Conservation (phyloP, 225 moss, liverwort and hornwort species). For the Physcomitrellopsis africana region DNA sequence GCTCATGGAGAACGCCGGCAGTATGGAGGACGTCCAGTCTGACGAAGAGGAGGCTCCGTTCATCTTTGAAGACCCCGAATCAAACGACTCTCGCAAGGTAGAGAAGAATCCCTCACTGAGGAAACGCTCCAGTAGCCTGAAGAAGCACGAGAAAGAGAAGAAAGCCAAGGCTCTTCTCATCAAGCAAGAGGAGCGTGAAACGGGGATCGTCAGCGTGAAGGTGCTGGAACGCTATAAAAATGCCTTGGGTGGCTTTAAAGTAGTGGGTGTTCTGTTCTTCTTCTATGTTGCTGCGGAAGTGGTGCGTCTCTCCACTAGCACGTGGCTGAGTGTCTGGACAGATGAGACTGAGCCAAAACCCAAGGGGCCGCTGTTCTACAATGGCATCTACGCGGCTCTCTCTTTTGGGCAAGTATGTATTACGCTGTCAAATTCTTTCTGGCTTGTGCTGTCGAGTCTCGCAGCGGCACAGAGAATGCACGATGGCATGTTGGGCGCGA, state of each 20-base stretch:
- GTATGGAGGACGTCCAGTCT: conserved; percentile 72
- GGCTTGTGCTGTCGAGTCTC: conserved; percentile 69
- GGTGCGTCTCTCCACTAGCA: conserved; percentile 63
- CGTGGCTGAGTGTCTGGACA: conserved; percentile 81
- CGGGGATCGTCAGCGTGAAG: conserved; percentile 63
- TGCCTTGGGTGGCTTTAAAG: conserved; percentile 66
- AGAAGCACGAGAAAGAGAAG: conserved; percentile 45
- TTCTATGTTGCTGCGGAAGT: conserved; percentile 69
- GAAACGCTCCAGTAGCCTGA: conserved; percentile 48
- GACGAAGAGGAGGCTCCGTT: conserved; percentile 39
- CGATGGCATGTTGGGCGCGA: conserved; percentile 57
- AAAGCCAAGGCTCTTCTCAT: conserved; percentile 55
- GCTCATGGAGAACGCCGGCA: conserved; percentile 84
- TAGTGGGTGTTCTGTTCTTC: conserved; percentile 57
- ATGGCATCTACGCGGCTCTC: conserved; percentile 63
- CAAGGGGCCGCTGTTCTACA: conserved; percentile 60
- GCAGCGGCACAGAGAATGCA: conserved; percentile 63
- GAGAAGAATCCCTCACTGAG: conserved; percentile 38
- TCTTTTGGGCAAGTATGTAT: conserved; percentile 72
- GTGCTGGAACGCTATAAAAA: conserved; percentile 59
- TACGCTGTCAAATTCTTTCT: conserved; percentile 63
- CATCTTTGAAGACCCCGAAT: conserved; percentile 32
- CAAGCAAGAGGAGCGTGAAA: conserved; percentile 81
- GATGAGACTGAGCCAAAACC: conserved; percentile 51
- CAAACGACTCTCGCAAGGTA: not conserved